phyloP scores from a whole-genome alignment of 169 alveolate species.

The Cryptosporidium muris region DNA sequence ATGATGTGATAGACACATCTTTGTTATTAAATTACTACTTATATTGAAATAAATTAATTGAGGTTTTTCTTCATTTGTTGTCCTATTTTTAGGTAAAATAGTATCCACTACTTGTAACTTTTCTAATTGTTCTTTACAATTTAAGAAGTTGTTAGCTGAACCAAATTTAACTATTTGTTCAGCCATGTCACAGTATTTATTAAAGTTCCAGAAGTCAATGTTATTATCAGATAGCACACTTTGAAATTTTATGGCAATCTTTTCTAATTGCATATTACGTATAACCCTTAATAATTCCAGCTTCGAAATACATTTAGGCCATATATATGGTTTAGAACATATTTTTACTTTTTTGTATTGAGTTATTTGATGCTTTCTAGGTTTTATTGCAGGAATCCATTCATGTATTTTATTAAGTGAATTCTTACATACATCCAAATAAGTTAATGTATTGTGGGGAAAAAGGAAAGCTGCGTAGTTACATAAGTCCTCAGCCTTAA shows the following conservation, averaged over 20 bases:
- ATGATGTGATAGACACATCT: not conserved
- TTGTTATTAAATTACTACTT: constrained; percentile 18
- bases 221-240: not conserved
- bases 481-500: constrained; percentile 36
- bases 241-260: constrained; percentile 23
- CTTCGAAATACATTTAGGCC: constrained; percentile 27
- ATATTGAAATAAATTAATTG: constrained; percentile 10
- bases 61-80: not conserved
- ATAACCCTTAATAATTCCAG: constrained; percentile 6
- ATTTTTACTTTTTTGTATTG: constrained; percentile 42
- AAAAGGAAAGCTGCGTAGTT: constrained; percentile 14
- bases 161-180: constrained; percentile 2
- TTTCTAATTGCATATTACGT: constrained; percentile 35
- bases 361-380: not conserved
- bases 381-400: constrained; percentile 18
- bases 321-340: constrained; percentile 53
- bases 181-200: constrained; percentile 27
- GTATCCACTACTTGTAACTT: constrained; percentile 20
- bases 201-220: constrained; percentile 44
- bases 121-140: constrained; percentile 6
- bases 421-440: constrained; percentile 25
- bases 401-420: constrained; percentile 6
- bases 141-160: constrained; percentile 6
- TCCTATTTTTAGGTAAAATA: constrained; percentile 4
- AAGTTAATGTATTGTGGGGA: not conserved